These are phyloP conservation scores for Zygosaccharomyces gambellarensis DNA, from an alignment of 805 yeast genomes.

Conservation along the genomic window DNA sequence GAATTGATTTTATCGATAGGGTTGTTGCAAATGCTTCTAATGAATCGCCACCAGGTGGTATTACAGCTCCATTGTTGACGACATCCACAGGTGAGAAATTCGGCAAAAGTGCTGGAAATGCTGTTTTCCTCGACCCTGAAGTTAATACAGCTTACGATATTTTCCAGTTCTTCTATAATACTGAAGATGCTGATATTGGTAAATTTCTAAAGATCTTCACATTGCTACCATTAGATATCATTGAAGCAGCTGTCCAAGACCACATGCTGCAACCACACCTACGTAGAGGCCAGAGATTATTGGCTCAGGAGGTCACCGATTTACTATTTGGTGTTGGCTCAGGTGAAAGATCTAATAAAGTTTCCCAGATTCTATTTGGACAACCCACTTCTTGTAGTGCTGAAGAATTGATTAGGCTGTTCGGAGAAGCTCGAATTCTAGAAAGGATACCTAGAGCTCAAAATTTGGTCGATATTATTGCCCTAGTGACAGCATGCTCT, in stretches of 20 bases:
- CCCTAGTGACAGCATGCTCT: constrained; percentile 44
- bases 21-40: constrained; percentile 34
- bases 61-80: constrained; percentile 86
- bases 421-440: constrained; percentile 20
- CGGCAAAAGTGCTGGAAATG: constrained; percentile 97
- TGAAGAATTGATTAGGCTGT: constrained; percentile 17
- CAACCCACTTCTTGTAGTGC: constrained; percentile 8
- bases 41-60: constrained; percentile 50
- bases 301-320: constrained; percentile 84
- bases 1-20: constrained; percentile 77
- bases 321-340: constrained; percentile 78
- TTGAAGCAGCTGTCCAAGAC: constrained; percentile 46
- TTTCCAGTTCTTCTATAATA: constrained; percentile 78
- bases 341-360: constrained; percentile 60
- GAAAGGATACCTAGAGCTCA: constrained; percentile 27
- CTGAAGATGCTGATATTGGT: constrained; percentile 70
- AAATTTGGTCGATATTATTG: constrained; percentile 47
- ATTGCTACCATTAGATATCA: constrained; percentile 58
- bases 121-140: constrained; percentile 75
- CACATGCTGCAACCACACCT: constrained; percentile 59
- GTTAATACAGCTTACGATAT: constrained; percentile 75
- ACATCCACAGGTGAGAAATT: constrained; percentile 89
- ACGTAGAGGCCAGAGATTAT: constrained; percentile 66
- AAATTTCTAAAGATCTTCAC: constrained; percentile 74
- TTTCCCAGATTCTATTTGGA: constrained; percentile 60